Evolutionary conservation across 139 green algal species (phyloP).

Genomic region (Haematococcus sp.): DNA sequence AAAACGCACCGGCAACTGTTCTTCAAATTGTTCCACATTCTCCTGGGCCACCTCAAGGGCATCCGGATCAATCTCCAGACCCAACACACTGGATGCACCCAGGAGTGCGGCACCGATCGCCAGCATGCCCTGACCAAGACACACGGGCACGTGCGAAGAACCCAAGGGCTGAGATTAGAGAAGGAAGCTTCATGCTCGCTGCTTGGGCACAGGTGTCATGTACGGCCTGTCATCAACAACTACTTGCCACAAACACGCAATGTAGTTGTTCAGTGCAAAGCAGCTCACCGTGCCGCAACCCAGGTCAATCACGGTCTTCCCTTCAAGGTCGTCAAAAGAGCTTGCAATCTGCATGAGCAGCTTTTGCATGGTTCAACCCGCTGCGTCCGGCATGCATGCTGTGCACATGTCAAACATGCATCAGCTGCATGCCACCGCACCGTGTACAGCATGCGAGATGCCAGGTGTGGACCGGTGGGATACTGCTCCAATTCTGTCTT

Average conservation of each 20-base stretch:
- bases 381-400: neutral
- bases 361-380: neutral
- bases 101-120: conserved; percentile 79
- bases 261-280: neutral
- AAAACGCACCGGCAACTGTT: conserved; percentile 50
- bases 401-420: neutral
- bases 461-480: conserved; percentile 82
- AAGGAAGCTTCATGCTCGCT: too few species aligned
- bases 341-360: conserved; percentile 58
- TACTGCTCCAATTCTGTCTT: conserved; percentile 95
- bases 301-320: conserved; percentile 78
- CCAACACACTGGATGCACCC: conserved; percentile 73
- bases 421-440: conserved; percentile 25
- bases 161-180: too few species aligned
- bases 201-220: too few species aligned
- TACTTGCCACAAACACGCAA: neutral
- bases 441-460: conserved; percentile 79
- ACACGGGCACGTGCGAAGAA: neutral
- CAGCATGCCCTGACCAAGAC: conserved; percentile 73
- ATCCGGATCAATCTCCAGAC: conserved; percentile 83
- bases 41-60: conserved; percentile 64
- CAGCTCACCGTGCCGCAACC: conserved; percentile 79
- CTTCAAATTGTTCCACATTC: conserved; percentile 80
- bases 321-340: conserved; percentile 74
- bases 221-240: neutral